These are phyloP conservation scores for Apiospora sp. DNA, from an alignment of 2,329 filamentous ascomycete genomes.

Conservation along the genomic window DNA sequence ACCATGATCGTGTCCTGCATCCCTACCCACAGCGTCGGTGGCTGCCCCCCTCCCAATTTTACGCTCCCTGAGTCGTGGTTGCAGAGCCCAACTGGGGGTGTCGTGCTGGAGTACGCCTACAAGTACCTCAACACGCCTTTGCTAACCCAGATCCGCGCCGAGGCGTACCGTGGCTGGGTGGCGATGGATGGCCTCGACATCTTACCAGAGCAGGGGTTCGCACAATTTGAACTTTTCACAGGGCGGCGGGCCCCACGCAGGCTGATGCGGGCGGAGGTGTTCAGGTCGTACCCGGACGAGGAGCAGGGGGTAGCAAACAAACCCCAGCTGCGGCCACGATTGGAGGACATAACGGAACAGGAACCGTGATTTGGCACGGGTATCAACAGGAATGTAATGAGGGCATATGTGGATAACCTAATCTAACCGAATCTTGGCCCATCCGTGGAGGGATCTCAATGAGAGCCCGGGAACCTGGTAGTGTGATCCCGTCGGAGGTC, in stretches of 20 bases:
- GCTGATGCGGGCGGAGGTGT: slow-evolving; percentile 74
- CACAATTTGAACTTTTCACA: slow-evolving; percentile 84
- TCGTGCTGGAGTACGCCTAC: slow-evolving; percentile 79
- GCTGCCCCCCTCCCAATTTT: slow-evolving; percentile 72
- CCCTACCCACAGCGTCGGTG: slow-evolving; percentile 72
- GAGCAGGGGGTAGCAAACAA: slow-evolving; percentile 49
- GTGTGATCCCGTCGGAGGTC: background rate
- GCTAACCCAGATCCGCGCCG: slow-evolving; percentile 69
- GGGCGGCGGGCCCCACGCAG: slow-evolving; percentile 73
- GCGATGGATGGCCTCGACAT: slow-evolving; percentile 79
- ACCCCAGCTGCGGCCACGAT: slow-evolving; percentile 49
- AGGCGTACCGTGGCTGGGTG: slow-evolving; percentile 72
- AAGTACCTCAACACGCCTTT: slow-evolving; percentile 77
- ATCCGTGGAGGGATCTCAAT: background rate
- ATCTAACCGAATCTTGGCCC: background rate
- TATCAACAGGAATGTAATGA: background rate
- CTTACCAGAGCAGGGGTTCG: slow-evolving; percentile 80
- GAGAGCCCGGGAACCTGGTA: background rate
- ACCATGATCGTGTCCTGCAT: slow-evolving; percentile 82
- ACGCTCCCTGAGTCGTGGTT: slow-evolving; percentile 75
- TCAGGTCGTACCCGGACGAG: slow-evolving; percentile 52
- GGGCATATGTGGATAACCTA: slow-evolving; percentile 14
- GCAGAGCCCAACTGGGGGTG: slow-evolving; percentile 75
- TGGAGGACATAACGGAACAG: slow-evolving; percentile 50
- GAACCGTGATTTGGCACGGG: slow-evolving; percentile 42